Evolutionary conservation across 768 basidiomycete species (phyloP), one percentile per base, ranked within the genome.

Genomic region (Obba rivulosa): DNA sequence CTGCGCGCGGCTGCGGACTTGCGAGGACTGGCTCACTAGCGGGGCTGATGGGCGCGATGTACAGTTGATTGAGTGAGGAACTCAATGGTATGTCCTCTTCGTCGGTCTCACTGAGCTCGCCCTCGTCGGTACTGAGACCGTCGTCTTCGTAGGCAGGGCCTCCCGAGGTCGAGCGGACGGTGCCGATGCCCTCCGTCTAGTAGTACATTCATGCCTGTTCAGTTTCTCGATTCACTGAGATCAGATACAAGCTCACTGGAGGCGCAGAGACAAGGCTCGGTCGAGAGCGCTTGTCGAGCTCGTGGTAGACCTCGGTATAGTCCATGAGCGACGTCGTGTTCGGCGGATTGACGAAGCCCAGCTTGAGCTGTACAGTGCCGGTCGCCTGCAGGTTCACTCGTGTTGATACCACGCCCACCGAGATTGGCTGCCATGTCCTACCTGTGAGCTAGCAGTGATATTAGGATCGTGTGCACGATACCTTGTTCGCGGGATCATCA

Each of bases 161-260:
- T 3, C 53, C 61, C 17, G 78, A 69, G 60, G 80, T 69, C 2
- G 83, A 85, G 23, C 86, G 84, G 21, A 89, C 69, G 2, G 92
- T 93, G 44, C 91, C 91, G 23, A 92, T 81, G 21, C 91, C 87
- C 66, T 89, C 83, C 9, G 88, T 92, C 90, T 93, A 38, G 20
- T 35, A 17, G 35, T 14, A 45, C 18, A 34, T 5, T 31, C 28
- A n/a, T n/a, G n/a, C n/a, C n/a, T n/a, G n/a, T n/a, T n/a, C n/a
- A n/a, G n/a, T n/a, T n/a, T n/a, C n/a, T n/a, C n/a, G n/a, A n/a
- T n/a, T n/a, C n/a, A n/a, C n/a, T n/a, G n/a, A n/a, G n/a, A n/a
- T n/a, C n/a, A n/a, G n/a, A n/a, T n/a, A n/a, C n/a, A n/a, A n/a
- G n/a, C 84, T 51, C 57, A 89, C 88, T 1, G 91, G 87, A 8